These are phyloP conservation scores for Allium sativum DNA, from an alignment of 106 monocot species.

Conservation along the genomic window DNA sequence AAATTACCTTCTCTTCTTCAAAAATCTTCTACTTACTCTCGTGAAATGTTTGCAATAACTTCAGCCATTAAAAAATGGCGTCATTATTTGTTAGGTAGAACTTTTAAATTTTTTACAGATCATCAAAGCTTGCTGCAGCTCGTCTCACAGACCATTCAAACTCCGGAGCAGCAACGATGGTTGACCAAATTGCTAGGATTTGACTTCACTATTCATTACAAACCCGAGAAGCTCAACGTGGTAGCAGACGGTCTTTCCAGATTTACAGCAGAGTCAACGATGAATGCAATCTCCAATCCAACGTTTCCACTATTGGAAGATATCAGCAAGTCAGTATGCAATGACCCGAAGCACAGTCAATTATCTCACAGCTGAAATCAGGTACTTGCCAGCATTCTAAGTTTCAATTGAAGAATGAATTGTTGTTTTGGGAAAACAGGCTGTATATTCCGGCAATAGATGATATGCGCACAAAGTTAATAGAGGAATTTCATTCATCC, in stretches of 20 bases:
- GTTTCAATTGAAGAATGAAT: no score
- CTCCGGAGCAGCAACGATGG: background rate
- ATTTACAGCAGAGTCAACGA: background rate
- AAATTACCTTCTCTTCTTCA: background rate
- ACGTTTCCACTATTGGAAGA: background rate
- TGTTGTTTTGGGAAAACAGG: background rate
- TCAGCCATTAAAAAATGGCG: background rate
- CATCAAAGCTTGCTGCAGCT: background rate
- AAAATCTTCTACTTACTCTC: background rate
- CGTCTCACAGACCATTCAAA: background rate
- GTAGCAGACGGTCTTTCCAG: background rate
- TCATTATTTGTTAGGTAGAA: background rate
- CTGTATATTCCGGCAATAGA: background rate
- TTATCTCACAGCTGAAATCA: background rate
- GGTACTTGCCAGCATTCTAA: background rate
- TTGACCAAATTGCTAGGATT: background rate
- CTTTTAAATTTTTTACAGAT: background rate
- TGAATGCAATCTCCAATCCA: background rate
- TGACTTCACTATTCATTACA: background rate
- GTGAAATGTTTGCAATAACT: background rate
- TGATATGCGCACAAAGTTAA: background rate
- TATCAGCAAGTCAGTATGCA: background rate
- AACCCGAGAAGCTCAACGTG: background rate
- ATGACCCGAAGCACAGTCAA: background rate
- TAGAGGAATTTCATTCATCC: background rate